phyloP scores from a whole-genome alignment of 2,329 filamentous ascomycete species.

The Alternaria infectoria region DNA sequence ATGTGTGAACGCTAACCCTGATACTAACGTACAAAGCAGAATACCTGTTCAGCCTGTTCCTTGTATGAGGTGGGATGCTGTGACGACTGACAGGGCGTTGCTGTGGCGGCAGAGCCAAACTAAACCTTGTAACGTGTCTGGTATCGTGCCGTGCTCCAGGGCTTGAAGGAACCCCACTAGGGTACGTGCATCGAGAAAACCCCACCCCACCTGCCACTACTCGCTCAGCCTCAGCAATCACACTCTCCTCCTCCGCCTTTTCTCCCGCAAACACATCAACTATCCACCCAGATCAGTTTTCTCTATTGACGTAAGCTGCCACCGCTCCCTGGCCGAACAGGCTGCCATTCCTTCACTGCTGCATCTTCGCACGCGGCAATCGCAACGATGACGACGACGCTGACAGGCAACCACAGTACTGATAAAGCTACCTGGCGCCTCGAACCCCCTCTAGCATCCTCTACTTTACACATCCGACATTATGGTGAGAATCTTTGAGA shows the following conservation, averaged over 20 bases:
- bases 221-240: slow-evolving; percentile 34
- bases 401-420: slow-evolving; percentile 44
- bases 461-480: slow-evolving; percentile 34
- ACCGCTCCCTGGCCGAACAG: slow-evolving; percentile 11
- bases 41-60: background rate
- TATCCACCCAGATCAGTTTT: slow-evolving; percentile 25
- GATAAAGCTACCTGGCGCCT: slow-evolving; percentile 42
- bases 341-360: slow-evolving; percentile 24
- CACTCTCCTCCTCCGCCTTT: slow-evolving; percentile 28
- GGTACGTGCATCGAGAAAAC: slow-evolving; percentile 25
- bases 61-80: background rate
- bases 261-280: slow-evolving; percentile 21
- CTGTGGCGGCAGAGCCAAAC: slow-evolving; percentile 28
- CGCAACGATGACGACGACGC: slow-evolving; percentile 46
- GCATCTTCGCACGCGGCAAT: slow-evolving; percentile 15
- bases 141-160: background rate
- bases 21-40: background rate
- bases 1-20: background rate
- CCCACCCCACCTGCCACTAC: slow-evolving; percentile 2
- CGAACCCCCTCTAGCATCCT: slow-evolving; percentile 21
- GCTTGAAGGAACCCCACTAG: slow-evolving; percentile 28
- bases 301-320: slow-evolving; percentile 36
- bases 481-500: slow-evolving; percentile 40
- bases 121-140: slow-evolving; percentile 9
- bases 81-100: slow-evolving; percentile 16